phyloP scores from a whole-genome alignment of 2,329 filamentous ascomycete species.

The Ascochyta lentis region DNA sequence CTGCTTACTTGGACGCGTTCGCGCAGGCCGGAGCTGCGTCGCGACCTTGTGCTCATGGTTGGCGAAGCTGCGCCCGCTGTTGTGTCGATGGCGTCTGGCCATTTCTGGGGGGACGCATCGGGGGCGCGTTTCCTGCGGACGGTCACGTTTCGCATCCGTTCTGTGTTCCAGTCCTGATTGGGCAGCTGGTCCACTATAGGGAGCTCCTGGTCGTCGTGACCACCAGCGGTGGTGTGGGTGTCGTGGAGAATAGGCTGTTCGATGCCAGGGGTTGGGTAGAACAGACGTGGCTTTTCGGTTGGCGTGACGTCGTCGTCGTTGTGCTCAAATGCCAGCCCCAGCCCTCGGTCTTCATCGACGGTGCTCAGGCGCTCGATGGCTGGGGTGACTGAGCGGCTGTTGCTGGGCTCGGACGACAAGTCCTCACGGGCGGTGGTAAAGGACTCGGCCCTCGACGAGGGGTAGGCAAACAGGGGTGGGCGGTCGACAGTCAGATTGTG shows the following conservation, averaged over 20 bases:
- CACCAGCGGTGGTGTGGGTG: conserved; percentile 20
- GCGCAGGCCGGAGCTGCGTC: conserved; percentile 38
- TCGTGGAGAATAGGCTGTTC: conserved; percentile 2
- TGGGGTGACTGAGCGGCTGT: conserved; percentile 40
- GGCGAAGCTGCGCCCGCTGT: conserved; percentile 27
- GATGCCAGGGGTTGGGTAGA: conserved; percentile 10
- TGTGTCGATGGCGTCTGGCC: conserved; percentile 14
- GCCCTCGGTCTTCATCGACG: conserved; percentile 40
- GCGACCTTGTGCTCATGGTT: conserved; percentile 25
- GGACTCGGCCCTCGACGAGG: conserved; percentile 55
- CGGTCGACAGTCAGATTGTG: conserved; percentile 24
- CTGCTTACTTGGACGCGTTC: conserved; percentile 44
- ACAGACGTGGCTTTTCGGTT: conserved; percentile 28
- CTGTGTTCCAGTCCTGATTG: conserved; percentile 49
- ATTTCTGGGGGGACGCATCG: conserved; percentile 31
- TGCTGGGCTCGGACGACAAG: conserved; percentile 43
- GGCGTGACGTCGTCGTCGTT: conserved; percentile 42
- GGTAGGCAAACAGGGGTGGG: conserved; percentile 40
- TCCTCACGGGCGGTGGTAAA: conserved; percentile 56
- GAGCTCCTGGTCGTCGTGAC: conserved; percentile 22
- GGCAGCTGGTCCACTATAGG: conserved; percentile 35
- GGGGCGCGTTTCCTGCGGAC: conserved; percentile 45
- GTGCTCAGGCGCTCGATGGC: conserved; percentile 35
- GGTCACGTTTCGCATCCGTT: conserved; percentile 52
- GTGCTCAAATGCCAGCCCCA: conserved; percentile 47